Percentiles rank a stretch among this genome's conserved stretches.
phyloP scores from a whole-genome alignment of 1,284 basidiomycete species.

The Sparassis latifolia region DNA sequence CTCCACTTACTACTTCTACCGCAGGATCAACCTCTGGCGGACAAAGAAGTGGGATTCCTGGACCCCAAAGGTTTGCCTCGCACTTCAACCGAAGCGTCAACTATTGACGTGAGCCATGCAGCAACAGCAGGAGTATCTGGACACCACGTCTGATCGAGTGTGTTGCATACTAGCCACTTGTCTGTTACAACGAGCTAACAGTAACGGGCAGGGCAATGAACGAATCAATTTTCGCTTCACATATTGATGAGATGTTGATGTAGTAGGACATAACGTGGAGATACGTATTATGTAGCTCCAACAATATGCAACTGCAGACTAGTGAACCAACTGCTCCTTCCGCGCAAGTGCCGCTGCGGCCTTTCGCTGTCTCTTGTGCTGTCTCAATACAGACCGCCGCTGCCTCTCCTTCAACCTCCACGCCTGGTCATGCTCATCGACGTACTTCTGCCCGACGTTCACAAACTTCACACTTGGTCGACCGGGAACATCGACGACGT shows the following conservation, averaged over 20 bases:
- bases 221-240: constrained; percentile 55
- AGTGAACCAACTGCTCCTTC: neutral
- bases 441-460: constrained; percentile 63
- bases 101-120: constrained; percentile 14
- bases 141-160: constrained; percentile 47
- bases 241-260: constrained; percentile 27
- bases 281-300: neutral
- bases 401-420: constrained; percentile 42
- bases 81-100: too few relatives aligned
- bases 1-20: constrained; percentile 49
- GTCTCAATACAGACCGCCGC: constrained; percentile 33
- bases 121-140: constrained; percentile 50
- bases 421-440: constrained; percentile 47
- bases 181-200: neutral
- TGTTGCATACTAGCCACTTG: neutral
- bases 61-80: constrained; percentile 38
- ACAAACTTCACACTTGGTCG: constrained; percentile 54
- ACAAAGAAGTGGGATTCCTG: constrained; percentile 46
- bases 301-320: neutral
- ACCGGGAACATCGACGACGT: constrained; percentile 26
- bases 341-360: neutral
- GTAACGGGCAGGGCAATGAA: constrained; percentile 35
- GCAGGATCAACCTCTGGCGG: constrained; percentile 41
- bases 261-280: neutral
- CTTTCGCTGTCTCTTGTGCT: constrained; percentile 8